Conservation (phyloP, 768 basidiomycete species). For the Candolleomyces efflorescens region DNA sequence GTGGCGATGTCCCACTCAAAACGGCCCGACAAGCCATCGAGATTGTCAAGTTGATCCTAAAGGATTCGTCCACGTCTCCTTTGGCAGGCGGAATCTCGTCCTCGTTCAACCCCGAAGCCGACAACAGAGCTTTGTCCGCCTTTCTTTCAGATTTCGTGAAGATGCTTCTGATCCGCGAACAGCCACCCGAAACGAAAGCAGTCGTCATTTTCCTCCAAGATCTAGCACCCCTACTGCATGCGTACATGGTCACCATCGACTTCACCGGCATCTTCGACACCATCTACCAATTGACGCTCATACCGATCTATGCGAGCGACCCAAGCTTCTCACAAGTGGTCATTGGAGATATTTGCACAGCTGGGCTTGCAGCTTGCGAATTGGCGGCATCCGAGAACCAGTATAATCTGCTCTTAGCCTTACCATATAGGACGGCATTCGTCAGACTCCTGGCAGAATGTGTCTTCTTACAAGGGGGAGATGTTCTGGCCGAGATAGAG, state of each 20-base stretch:
- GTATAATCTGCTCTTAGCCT: constrained; percentile 23
- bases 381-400: constrained; percentile 37
- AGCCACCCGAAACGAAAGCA: constrained; percentile 40
- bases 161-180: constrained; percentile 44
- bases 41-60: constrained; percentile 51
- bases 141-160: constrained; percentile 54
- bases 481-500: constrained; percentile 55
- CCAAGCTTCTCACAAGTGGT: constrained; percentile 43
- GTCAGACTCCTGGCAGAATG: constrained; percentile 39
- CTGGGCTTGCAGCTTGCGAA: constrained; percentile 45
- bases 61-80: constrained; percentile 29
- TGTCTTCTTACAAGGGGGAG: constrained; percentile 44
- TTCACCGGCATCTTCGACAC: constrained; percentile 55
- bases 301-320: constrained; percentile 50
- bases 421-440: constrained; percentile 37
- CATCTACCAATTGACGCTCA: constrained; percentile 39
- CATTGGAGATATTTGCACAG: constrained; percentile 40
- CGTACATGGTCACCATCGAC: constrained; percentile 46
- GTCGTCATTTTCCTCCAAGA: constrained; percentile 50
- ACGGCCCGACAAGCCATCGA: constrained; percentile 46
- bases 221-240: constrained; percentile 50
- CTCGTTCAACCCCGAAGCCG: constrained; percentile 23
- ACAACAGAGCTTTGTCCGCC: constrained; percentile 35
- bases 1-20: constrained; percentile 42
- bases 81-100: not conserved